Evolutionary conservation across 2,329 filamentous ascomycete genomes (phyloP).

Genomic region (Diaporthe eres): DNA sequence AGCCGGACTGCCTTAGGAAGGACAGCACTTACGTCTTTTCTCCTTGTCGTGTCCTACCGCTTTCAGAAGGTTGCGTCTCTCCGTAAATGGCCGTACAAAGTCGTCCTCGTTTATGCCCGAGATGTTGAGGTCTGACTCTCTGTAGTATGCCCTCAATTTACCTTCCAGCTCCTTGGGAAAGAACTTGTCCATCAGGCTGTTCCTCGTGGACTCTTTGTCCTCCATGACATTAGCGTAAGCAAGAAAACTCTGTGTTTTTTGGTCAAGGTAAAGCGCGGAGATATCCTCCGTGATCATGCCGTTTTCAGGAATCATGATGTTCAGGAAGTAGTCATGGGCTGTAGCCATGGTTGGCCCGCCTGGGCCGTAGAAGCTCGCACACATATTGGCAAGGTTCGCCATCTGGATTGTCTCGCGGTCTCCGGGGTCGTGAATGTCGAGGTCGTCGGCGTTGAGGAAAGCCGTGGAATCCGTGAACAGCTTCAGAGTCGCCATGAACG

Average conservation of each 20-base stretch:
- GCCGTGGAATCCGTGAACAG: slow-evolving; percentile 52
- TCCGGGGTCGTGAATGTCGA: slow-evolving; percentile 55
- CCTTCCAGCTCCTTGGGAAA: slow-evolving; percentile 70
- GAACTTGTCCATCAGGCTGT: slow-evolving; percentile 65
- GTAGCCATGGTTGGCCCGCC: slow-evolving; percentile 57
- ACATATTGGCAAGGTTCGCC: slow-evolving; percentile 63
- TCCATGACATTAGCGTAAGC: slow-evolving; percentile 64
- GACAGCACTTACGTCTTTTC: slow-evolving; percentile 46
- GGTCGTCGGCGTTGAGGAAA: slow-evolving; percentile 53
- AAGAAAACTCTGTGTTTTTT: slow-evolving; percentile 67
- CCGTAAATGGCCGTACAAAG: slow-evolving; percentile 58
- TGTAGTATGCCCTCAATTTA: slow-evolving; percentile 63
- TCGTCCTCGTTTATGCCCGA: slow-evolving; percentile 60
- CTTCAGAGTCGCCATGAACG: slow-evolving; percentile 51
- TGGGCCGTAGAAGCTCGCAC: slow-evolving; percentile 41
- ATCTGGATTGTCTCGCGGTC: slow-evolving; percentile 60
- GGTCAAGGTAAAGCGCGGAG: slow-evolving; percentile 60
- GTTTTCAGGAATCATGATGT: slow-evolving; percentile 56
- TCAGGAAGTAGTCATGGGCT: slow-evolving; percentile 61
- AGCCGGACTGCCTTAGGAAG: not conserved
- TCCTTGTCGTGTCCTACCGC: slow-evolving; percentile 64
- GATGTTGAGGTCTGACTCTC: slow-evolving; percentile 48
- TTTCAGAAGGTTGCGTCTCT: slow-evolving; percentile 64
- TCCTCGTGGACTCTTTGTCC: slow-evolving; percentile 64
- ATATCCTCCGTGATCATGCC: slow-evolving; percentile 58